Evolutionary conservation across 2,329 filamentous ascomycete species (phyloP).

Genomic region (Dryadomyces quercus-mongolicae): DNA sequence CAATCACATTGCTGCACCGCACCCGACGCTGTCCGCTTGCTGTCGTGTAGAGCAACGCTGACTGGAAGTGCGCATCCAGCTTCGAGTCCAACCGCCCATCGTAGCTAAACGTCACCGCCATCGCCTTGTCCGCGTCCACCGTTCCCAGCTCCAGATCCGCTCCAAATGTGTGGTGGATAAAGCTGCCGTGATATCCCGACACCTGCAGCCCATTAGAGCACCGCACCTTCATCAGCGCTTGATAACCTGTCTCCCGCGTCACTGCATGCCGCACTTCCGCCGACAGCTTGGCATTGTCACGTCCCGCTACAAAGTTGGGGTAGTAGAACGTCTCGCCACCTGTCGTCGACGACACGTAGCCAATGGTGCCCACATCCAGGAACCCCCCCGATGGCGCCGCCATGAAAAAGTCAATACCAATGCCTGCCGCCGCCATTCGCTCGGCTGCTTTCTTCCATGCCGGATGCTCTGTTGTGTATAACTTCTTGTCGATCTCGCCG

Average conservation of each 20-base stretch:
- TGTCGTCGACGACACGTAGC: conserved; percentile 76
- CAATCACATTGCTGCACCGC: conserved; percentile 85
- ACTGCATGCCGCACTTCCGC: conserved; percentile 79
- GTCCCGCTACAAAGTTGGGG: conserved; percentile 82
- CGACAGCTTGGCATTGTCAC: conserved; percentile 73
- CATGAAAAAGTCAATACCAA: conserved; percentile 90
- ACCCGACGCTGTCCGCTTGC: conserved; percentile 81
- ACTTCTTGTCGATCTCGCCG: conserved; percentile 82
- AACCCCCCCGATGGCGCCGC: conserved; percentile 84
- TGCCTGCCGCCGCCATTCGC: conserved; percentile 75
- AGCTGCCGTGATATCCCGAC: conserved; percentile 89
- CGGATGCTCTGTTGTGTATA: conserved; percentile 82
- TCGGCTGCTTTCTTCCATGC: conserved; percentile 77
- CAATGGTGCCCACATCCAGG: conserved; percentile 84
- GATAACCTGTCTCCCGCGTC: conserved; percentile 83
- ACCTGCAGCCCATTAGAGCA: conserved; percentile 96
- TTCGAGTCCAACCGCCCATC: conserved; percentile 97
- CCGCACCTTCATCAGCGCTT: conserved; percentile 94
- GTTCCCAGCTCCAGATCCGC: conserved; percentile 89
- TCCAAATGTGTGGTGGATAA: conserved; percentile 88
- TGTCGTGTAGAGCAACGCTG: conserved; percentile 87
- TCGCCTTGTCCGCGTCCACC: conserved; percentile 85
- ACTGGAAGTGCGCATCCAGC: conserved; percentile 94
- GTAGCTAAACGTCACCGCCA: conserved; percentile 85
- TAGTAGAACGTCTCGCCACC: conserved; percentile 96